phyloP scores from a whole-genome alignment of 441 rosid genomes.

The Pelargonium australe region DNA sequence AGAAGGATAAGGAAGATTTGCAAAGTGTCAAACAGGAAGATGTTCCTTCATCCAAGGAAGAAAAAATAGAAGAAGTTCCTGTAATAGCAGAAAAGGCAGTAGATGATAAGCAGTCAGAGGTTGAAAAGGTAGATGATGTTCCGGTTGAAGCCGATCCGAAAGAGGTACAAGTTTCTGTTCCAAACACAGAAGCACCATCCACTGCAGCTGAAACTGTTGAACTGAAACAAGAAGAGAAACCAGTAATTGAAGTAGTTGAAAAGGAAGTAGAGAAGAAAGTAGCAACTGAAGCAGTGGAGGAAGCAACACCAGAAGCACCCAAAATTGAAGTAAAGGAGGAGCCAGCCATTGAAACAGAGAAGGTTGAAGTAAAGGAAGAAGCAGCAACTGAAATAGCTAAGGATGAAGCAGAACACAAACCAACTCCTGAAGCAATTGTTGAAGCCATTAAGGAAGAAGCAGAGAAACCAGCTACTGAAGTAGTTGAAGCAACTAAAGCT shows the following conservation, averaged over 20 bases:
- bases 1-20: conserved; percentile 21
- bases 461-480: conserved; percentile 9
- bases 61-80: too few species aligned
- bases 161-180: background rate
- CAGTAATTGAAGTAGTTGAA: too few species aligned
- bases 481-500: conserved; percentile 9
- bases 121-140: background rate
- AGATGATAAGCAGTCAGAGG: too few species aligned
- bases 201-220: conserved; percentile 6
- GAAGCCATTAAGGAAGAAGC: conserved; percentile 17
- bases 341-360: too few species aligned
- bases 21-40: conserved; percentile 18
- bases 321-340: too few species aligned
- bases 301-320: too few species aligned
- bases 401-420: too few species aligned
- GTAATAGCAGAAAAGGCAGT: too few species aligned
- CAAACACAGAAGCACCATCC: conserved; percentile 12
- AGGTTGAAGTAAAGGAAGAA: too few species aligned
- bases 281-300: conserved; percentile 5
- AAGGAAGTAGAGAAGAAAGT: too few species aligned
- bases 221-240: background rate
- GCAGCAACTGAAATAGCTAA: too few species aligned
- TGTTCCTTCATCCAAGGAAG: conserved; percentile 1
- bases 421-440: background rate
- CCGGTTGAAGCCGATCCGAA: too few species aligned